These are phyloP conservation scores for Monosporozyma yasuniensis DNA, from an alignment of 805 yeast species.

Conservation along the genomic window DNA sequence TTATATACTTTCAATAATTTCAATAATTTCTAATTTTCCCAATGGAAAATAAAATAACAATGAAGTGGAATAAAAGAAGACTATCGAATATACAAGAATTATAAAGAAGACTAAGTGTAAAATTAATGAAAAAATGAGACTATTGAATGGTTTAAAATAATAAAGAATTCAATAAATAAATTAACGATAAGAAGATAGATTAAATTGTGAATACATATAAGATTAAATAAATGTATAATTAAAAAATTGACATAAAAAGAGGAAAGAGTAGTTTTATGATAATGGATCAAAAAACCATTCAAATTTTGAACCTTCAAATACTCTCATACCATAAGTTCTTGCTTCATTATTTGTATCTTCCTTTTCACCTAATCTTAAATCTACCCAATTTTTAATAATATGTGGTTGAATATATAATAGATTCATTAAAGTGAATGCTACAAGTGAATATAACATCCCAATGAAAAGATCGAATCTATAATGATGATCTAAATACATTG, in stretches of 20 bases:
- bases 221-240: not conserved
- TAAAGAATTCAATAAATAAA: too few species aligned
- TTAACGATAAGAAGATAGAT: too few species aligned
- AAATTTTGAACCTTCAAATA: slow-evolving; percentile 40
- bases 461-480: slow-evolving; percentile 53
- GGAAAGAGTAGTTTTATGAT: too few species aligned
- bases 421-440: slow-evolving; percentile 36
- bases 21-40: too few species aligned
- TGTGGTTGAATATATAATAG: slow-evolving; percentile 31
- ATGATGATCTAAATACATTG: slow-evolving; percentile 65
- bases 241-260: too few species aligned
- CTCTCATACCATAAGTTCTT: slow-evolving; percentile 56
- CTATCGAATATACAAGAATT: too few species aligned
- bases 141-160: too few species aligned
- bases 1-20: too few species aligned
- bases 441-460: slow-evolving; percentile 46
- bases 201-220: not conserved
- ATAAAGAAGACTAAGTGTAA: too few species aligned
- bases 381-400: slow-evolving; percentile 27
- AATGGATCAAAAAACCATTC: slow-evolving; percentile 49
- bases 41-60: too few species aligned
- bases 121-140: too few species aligned
- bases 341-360: slow-evolving; percentile 35
- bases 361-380: slow-evolving; percentile 29
- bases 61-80: too few species aligned